Evolutionary conservation across 805 yeast species (phyloP).

Genomic region (Saccharomyces eubayanus): DNA sequence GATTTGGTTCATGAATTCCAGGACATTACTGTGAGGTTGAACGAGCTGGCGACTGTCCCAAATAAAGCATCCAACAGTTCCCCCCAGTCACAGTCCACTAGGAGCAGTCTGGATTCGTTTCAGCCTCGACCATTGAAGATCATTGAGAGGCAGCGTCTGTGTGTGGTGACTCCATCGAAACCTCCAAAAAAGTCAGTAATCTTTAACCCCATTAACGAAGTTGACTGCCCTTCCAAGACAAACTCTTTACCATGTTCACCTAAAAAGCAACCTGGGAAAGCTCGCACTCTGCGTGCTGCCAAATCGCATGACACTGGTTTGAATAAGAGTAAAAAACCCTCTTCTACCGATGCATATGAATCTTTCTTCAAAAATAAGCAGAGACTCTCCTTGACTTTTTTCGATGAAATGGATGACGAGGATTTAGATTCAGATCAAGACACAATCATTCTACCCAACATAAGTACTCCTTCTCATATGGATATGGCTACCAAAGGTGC

Average conservation of each 20-base stretch:
- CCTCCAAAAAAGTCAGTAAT: neutral
- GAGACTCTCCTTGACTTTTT: slow-evolving; percentile 27
- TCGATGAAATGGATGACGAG: slow-evolving; percentile 19
- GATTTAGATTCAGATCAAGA: slow-evolving; percentile 9
- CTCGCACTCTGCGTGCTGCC: slow-evolving; percentile 13
- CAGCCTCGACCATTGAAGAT: slow-evolving; percentile 24
- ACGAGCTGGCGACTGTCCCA: slow-evolving; percentile 15
- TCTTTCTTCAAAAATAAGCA: slow-evolving; percentile 28
- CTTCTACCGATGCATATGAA: slow-evolving; percentile 5
- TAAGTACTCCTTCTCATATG: neutral
- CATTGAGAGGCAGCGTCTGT: slow-evolving; percentile 11
- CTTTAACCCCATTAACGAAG: neutral
- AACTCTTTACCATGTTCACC: slow-evolving; percentile 20
- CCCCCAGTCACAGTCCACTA: slow-evolving; percentile 15
- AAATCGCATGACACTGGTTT: slow-evolving; percentile 25
- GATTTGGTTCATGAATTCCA: slow-evolving; percentile 23
- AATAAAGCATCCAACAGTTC: slow-evolving; percentile 6
- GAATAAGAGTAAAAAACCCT: slow-evolving; percentile 8
- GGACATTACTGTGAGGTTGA: slow-evolving; percentile 18
- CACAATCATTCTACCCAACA: slow-evolving; percentile 3
- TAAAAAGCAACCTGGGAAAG: slow-evolving; percentile 2
- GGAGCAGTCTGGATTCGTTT: slow-evolving; percentile 13
- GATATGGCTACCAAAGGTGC: neutral
- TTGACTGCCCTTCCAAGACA: slow-evolving; percentile 4
- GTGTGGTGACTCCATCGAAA: neutral